Evolutionary conservation across 176 grass and related monocot species (phyloP).

Genomic region (Rhynchospora pubera): DNA sequence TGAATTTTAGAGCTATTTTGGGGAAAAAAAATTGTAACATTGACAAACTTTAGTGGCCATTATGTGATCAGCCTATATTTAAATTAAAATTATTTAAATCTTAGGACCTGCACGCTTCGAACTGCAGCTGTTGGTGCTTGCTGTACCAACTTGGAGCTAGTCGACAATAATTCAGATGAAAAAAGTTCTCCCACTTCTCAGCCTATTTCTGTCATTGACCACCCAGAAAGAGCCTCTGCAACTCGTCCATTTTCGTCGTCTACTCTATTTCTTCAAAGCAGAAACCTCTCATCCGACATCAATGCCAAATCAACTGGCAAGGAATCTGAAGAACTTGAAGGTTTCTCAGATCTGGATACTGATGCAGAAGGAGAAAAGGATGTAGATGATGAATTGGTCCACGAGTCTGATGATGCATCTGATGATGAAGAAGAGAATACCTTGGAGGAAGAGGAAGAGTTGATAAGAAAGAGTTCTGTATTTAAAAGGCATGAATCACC

Average conservation of each 20-base stretch:
- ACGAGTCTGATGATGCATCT: constrained; percentile 37
- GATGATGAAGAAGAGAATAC: constrained; percentile 29
- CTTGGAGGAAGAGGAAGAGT: constrained; percentile 22
- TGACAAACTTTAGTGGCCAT: not conserved
- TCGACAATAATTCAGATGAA: constrained; percentile 25
- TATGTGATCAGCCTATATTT: not conserved
- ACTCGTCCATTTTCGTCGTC: constrained; percentile 20
- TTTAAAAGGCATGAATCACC: not conserved
- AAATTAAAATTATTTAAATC: not conserved
- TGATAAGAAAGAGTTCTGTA: constrained; percentile 18
- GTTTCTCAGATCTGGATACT: constrained; percentile 81
- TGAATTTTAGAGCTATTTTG: not conserved
- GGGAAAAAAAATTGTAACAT: not conserved
- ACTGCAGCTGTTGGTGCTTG: constrained; percentile 7
- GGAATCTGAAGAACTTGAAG: constrained; percentile 50
- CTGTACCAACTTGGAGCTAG: constrained; percentile 18
- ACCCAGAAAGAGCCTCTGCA: constrained; percentile 22
- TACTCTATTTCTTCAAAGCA: constrained; percentile 22
- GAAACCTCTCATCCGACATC: constrained; percentile 60
- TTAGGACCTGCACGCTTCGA: not conserved
- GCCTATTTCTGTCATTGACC: constrained; percentile 16
- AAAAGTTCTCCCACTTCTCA: constrained; percentile 7
- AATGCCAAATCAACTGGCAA: constrained; percentile 42
- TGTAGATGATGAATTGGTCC: constrained; percentile 28
- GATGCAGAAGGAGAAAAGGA: constrained; percentile 33